Evolutionary conservation across 2,329 filamentous ascomycete species (phyloP).

Genomic region (Myriosclerotinia duriaeana): DNA sequence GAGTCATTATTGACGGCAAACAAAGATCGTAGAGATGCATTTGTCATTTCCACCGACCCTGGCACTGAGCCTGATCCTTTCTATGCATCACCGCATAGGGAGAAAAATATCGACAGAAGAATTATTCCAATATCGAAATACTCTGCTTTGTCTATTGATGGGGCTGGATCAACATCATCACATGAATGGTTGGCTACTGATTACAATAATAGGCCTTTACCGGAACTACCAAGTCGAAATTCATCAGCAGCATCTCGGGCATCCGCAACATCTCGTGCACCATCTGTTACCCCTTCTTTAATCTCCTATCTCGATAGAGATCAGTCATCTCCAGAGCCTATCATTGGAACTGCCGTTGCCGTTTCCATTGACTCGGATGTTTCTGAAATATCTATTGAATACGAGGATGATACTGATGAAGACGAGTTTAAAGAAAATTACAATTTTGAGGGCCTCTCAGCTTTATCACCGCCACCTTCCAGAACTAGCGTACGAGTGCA

Average conservation of each 20-base stretch:
- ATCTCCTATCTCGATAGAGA: conserved; percentile 27
- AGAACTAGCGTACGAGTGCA: not conserved
- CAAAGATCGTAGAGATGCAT: conserved; percentile 18
- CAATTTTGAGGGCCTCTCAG: conserved; percentile 3
- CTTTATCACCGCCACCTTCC: conserved; percentile 9
- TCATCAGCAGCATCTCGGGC: conserved; percentile 15
- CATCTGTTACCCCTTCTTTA: conserved; percentile 30
- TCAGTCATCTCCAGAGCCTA: conserved; percentile 29
- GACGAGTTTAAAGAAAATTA: not conserved
- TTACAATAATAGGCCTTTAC: conserved; percentile 20
- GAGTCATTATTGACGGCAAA: not conserved
- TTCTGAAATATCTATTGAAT: conserved; percentile 1
- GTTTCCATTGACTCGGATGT: conserved; percentile 22
- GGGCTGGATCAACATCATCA: not conserved
- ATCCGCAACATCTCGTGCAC: conserved; percentile 24
- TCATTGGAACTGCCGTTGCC: conserved; percentile 26
- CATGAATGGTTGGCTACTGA: conserved; percentile 13
- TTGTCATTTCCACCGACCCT: not conserved
- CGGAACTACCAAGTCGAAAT: conserved; percentile 17
- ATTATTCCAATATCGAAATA: not conserved
- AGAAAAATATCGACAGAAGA: not conserved
- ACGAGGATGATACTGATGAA: not conserved
- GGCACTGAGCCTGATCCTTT: conserved; percentile 9
- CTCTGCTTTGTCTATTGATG: conserved; percentile 11
- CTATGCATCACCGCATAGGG: not conserved